A percentile compares a stretch with the other conserved stretches of the same genome.
These are phyloP conservation scores for Colletotrichum sp. DNA, from an alignment of 2,329 filamentous ascomycete genomes.

Conservation along the genomic window DNA sequence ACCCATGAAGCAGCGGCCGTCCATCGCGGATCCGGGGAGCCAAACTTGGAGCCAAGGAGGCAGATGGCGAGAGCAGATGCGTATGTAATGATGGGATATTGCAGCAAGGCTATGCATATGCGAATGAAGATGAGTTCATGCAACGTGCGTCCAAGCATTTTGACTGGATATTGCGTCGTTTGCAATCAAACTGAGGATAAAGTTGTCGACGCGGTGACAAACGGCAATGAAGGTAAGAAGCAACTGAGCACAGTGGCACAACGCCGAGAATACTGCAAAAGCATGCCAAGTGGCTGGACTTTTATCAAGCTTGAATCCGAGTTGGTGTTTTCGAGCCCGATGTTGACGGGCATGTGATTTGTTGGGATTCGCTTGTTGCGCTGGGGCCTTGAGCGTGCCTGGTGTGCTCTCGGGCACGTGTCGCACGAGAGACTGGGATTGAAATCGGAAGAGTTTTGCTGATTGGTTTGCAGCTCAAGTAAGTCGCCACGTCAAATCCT, in stretches of 20 bases:
- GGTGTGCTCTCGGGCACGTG: neutral
- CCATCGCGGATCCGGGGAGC: conserved; percentile 25
- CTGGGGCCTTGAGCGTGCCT: neutral
- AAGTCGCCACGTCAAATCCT: neutral
- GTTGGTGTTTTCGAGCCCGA: neutral
- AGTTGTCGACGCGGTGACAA: neutral
- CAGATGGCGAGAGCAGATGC: conserved; percentile 27
- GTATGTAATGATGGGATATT: conserved; percentile 54
- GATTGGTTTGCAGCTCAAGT: neutral
- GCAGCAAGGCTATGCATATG: conserved; percentile 50
- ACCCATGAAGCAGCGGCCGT: conserved; percentile 24
- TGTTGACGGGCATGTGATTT: neutral
- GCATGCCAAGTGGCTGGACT: neutral
- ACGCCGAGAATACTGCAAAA: neutral
- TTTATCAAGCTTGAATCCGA: neutral
- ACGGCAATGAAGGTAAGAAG: neutral
- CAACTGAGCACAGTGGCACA: neutral
- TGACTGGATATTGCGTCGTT: neutral
- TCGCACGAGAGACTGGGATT: neutral
- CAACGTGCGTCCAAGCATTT: conserved; percentile 5
- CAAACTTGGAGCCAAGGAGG: conserved; percentile 22
- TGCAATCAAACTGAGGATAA: neutral
- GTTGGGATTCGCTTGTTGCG: neutral
- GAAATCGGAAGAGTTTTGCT: neutral
- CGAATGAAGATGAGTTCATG: conserved; percentile 43